These are phyloP conservation scores for Clarireedia homoeocarpa DNA, from an alignment of 2,329 filamentous ascomycete species.

Conservation along the genomic window DNA sequence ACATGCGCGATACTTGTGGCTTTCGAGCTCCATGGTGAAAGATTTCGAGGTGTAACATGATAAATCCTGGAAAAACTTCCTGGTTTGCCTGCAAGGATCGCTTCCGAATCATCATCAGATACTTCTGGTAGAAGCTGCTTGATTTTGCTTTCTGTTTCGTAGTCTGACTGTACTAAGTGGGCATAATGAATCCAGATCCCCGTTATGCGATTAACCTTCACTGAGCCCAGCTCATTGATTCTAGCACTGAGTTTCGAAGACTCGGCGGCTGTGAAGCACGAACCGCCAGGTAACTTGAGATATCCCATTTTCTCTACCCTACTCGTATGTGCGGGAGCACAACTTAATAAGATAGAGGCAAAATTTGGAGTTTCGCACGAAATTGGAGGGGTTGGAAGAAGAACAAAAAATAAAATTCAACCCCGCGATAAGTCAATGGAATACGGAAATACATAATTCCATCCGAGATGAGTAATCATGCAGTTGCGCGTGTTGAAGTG, in stretches of 20 bases:
- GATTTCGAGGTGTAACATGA: slow-evolving; percentile 74
- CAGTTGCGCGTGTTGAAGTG: no score
- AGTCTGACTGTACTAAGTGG: slow-evolving; percentile 18
- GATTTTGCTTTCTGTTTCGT: slow-evolving; percentile 20
- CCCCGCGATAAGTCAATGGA: neutral
- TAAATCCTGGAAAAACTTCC: slow-evolving; percentile 16
- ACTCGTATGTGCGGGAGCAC: neutral
- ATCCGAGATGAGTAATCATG: no score
- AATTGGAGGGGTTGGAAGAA: neutral
- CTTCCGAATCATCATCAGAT: slow-evolving; percentile 4
- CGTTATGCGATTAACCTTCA: slow-evolving; percentile 19
- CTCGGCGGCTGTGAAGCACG: slow-evolving; percentile 25
- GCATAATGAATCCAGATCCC: slow-evolving; percentile 27
- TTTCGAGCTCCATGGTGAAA: slow-evolving; percentile 96
- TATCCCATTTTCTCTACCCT: slow-evolving; percentile 18
- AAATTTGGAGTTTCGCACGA: neutral
- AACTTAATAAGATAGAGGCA: neutral
- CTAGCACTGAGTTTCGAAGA: slow-evolving; percentile 21
- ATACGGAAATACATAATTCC: no score
- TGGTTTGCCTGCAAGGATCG: slow-evolving; percentile 12
- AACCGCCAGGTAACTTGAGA: slow-evolving; percentile 22
- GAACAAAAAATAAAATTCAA: neutral
- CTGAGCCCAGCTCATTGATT: slow-evolving; percentile 16
- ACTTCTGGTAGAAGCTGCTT: slow-evolving; percentile 22
- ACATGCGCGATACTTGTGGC: slow-evolving; percentile 91